Conservation (phyloP, 2,329 filamentous ascomycete species). For the Sarocladium brachiariae region DNA sequence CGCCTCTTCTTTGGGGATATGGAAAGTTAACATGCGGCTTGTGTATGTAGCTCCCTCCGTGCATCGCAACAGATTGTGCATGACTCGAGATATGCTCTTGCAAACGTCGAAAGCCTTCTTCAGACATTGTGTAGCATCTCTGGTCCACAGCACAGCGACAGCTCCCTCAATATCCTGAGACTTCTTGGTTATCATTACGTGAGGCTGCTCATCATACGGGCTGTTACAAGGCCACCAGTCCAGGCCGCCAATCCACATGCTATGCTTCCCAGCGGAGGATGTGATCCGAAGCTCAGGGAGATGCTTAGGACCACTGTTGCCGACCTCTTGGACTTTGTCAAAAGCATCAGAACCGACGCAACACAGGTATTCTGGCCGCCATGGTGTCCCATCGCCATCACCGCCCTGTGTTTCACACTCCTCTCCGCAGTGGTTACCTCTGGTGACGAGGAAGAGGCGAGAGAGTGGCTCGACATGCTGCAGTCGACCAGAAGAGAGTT, state of each 20-base stretch:
- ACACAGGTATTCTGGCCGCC: conserved; percentile 15
- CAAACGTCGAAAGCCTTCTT: not conserved
- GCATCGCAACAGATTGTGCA: not conserved
- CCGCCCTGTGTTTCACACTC: conserved; percentile 15
- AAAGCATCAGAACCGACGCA: conserved; percentile 12
- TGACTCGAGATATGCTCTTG: not conserved
- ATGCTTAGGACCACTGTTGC: conserved; percentile 1
- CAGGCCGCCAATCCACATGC: not conserved
- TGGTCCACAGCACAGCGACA: not conserved
- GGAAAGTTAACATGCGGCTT: too few species aligned
- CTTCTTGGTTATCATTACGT: not conserved
- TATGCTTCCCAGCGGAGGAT: not conserved
- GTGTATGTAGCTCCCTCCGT: not conserved
- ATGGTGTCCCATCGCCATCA: conserved; percentile 15
- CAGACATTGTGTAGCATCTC: not conserved
- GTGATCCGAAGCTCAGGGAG: not conserved
- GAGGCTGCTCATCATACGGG: not conserved
- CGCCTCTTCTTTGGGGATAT: not conserved
- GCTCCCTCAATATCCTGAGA: not conserved
- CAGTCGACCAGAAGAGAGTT: conserved; percentile 13
- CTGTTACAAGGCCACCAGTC: not conserved
- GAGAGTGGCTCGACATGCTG: conserved; percentile 12
- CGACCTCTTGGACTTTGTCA: conserved; percentile 7
- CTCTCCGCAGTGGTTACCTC: conserved; percentile 13
- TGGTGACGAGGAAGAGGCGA: conserved; percentile 10